Evolutionary conservation across 352 stramenopile species (phyloP).

Genomic region (Pythium sp.): DNA sequence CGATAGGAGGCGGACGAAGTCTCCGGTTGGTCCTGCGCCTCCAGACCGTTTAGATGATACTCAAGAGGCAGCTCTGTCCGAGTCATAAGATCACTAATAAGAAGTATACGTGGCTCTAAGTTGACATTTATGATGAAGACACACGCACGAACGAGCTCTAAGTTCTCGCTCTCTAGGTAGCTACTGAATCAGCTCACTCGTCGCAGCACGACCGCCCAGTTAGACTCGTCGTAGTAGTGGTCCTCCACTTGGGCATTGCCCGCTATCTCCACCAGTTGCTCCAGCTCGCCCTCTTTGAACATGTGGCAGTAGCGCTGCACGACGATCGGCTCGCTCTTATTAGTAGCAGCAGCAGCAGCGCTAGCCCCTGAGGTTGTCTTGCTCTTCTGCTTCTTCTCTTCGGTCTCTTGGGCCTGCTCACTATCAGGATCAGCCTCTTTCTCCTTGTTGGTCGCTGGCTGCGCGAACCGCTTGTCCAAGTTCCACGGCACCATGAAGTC

Average conservation of each 20-base stretch:
- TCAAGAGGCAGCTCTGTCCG: background rate
- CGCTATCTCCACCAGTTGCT: conserved; percentile 56
- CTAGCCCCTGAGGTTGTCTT: background rate
- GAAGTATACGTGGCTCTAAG: background rate
- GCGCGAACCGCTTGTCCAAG: conserved; percentile 71
- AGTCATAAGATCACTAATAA: background rate
- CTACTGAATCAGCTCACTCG: conserved; percentile 21
- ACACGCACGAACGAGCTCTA: background rate
- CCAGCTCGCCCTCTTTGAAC: conserved; percentile 83
- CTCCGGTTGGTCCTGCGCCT: background rate
- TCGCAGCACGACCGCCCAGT: conserved; percentile 82
- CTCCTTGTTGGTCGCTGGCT: conserved; percentile 11
- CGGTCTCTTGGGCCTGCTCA: background rate
- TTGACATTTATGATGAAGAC: background rate
- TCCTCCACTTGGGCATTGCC: conserved; percentile 63
- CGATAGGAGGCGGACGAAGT: background rate
- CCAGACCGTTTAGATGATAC: background rate
- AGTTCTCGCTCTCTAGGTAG: background rate
- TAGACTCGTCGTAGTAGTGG: conserved; percentile 85
- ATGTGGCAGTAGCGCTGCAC: conserved; percentile 89
- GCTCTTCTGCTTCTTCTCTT: background rate
- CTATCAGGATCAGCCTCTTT: conserved; percentile 1
- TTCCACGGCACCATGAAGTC: conserved; percentile 90
- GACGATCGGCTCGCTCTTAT: conserved; percentile 30
- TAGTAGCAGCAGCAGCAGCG: background rate